phyloP scores from a whole-genome alignment of 108 stramenopile species.

The Pelagomonas calceolata region DNA sequence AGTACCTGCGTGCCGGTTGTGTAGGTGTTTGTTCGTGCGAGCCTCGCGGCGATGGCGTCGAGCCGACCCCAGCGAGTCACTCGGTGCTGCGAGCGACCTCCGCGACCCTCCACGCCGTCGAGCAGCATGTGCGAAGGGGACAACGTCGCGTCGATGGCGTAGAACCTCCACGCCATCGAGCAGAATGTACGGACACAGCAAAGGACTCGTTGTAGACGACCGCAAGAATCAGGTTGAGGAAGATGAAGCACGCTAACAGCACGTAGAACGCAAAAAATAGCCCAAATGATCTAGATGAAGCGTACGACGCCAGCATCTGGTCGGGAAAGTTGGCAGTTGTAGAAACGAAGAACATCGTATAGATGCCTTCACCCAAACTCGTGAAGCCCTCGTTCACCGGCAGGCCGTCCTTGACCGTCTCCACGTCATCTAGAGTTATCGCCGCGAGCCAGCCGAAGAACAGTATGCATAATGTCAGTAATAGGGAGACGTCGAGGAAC shows the following conservation, averaged over 20 bases:
- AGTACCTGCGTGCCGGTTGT: no score
- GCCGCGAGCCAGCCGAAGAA: not conserved
- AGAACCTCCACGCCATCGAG: no score
- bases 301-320: not conserved
- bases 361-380: not conserved
- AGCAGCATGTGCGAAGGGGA: no score
- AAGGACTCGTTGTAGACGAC: not conserved
- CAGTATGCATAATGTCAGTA: not conserved
- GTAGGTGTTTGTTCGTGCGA: no score
- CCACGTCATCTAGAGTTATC: not conserved
- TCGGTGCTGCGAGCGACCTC: no score
- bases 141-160: no score
- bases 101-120: no score
- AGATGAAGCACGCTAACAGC: not conserved
- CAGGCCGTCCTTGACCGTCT: not conserved
- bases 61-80: no score
- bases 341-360: not conserved
- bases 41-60: no score
- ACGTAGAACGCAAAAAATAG: not conserved
- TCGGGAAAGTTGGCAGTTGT: not conserved
- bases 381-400: not conserved
- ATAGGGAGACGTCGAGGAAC: not conserved
- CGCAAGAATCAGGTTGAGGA: not conserved
- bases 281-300: not conserved
- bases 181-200: no score